Base-by-base conservation (phyloP, 2,329 filamentous ascomycete genomes). In the Aspergillus transmontanensis region DNA sequence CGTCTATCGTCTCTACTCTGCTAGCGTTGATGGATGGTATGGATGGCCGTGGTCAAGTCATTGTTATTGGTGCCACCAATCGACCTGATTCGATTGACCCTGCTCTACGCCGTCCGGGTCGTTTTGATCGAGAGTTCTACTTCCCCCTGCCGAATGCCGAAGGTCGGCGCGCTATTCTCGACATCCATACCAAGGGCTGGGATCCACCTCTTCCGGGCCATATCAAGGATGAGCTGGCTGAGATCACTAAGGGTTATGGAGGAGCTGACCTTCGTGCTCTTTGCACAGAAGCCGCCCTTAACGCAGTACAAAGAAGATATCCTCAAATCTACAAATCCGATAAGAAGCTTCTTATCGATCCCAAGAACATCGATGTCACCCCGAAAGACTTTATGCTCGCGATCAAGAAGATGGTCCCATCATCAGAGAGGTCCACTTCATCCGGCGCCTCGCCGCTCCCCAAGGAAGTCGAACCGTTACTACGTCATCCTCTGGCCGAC, bases 11-110 rank as follows among this genome's bases (percentile, higher is more conserved):
- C 16, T 96, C 94, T 1, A 97, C 94, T 1, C 81, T 97, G n/a
- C 83, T 97, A 64, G 94, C 94, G 0, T 80, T 97, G 72, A 97
- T 97, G 94, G 94, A 97, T 77, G 94, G 94, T 66, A 97, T 97
- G 94, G 94, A 97, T 73, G 94, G 93, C n/a, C 90, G 94, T 75
- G 94, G 94, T 34, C 95, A 99, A 78, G 95, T 99, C 64, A 96
- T 99, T 75, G 94, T 99, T 41, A 98, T 99, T 72, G 95, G 95
- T 68, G 95, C 95, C n/a, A 99, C 94, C 62, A 99, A 99, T 76
- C 89, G 94, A 68, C 94, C 95, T 0, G 94, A 98, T 78, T 96
- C 95, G 58, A 94, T 99, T 65, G 94, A 99, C 76, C 94, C 94
- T 69, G 94, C 94, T n/a, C 85, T 99, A 63, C 90, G 95, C 64